Evolutionary conservation across 163 green algal genomes (phyloP).

Genomic region (Chlorella variabilis): DNA sequence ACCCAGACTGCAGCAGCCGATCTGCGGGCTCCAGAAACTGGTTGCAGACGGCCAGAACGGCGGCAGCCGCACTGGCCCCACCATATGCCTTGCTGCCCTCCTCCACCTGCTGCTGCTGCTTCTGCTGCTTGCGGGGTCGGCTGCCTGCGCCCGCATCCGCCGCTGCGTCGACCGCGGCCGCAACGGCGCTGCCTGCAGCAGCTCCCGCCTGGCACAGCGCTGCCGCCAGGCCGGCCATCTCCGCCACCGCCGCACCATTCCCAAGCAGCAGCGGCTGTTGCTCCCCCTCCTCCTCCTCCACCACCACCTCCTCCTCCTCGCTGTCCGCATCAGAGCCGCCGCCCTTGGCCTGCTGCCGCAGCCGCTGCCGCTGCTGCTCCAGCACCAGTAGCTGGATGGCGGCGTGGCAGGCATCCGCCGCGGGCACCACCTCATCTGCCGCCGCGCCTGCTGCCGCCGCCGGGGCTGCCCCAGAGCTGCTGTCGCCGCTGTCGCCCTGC

Average conservation of each 20-base stretch:
- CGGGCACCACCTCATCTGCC: not conserved
- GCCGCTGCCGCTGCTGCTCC: not conserved
- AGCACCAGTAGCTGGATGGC: conserved; percentile 20
- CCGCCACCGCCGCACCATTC: not conserved
- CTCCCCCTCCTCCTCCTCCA: not conserved
- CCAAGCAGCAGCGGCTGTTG: conserved; percentile 1
- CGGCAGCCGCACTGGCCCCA: not conserved
- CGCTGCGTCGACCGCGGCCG: not conserved
- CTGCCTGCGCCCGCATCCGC: not conserved
- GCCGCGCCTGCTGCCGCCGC: not conserved
- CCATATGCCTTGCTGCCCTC: not conserved
- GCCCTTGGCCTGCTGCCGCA: not conserved
- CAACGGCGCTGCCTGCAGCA: not conserved
- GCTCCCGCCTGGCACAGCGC: conserved; percentile 2
- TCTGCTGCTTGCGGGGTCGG: not conserved
- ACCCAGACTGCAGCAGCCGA: not conserved
- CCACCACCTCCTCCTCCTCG: not conserved
- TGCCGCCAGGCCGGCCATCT: not conserved
- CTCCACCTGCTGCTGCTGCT: not conserved
- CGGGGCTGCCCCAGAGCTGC: no score
- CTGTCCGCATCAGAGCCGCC: not conserved
- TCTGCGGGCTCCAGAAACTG: conserved; percentile 6
- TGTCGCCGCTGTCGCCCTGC: not conserved
- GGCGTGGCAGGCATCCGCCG: conserved; percentile 23
- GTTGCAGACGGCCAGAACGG: conserved; percentile 6